Percentiles rank a stretch among this genome's conserved stretches.
These are phyloP conservation scores for Kingdonia uniflora DNA, from an alignment of 164 flowering plant species.

Conservation along the genomic window DNA sequence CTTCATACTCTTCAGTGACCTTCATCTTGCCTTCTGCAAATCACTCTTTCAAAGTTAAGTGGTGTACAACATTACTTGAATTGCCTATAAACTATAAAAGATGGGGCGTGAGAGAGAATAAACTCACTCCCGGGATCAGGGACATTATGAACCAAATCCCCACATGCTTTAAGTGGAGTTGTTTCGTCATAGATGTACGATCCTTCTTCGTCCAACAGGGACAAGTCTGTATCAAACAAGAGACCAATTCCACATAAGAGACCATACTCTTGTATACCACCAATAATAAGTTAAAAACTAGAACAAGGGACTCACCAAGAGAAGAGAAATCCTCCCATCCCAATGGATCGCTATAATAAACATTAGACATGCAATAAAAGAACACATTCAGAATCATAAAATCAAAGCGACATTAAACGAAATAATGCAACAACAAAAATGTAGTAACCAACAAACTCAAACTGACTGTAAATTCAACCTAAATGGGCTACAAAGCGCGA, in stretches of 20 bases:
- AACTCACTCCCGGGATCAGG: constrained; percentile 24
- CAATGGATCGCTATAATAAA: constrained; percentile 31
- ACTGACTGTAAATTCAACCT: no score
- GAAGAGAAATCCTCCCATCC: constrained; percentile 35
- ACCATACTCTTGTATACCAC: neutral
- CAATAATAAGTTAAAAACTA: neutral
- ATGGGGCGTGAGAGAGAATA: neutral
- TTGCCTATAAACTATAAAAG: neutral
- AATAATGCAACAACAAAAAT: neutral
- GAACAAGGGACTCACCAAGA: constrained; percentile 24
- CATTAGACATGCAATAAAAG: constrained; percentile 8
- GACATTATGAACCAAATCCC: constrained; percentile 47
- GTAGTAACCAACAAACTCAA: no score
- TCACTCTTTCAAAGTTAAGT: constrained; percentile 6
- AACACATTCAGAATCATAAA: neutral
- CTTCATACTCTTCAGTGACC: constrained; percentile 28
- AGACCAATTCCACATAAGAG: constrained; percentile 1
- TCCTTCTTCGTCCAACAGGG: constrained; percentile 42
- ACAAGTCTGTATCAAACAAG: constrained; percentile 25
- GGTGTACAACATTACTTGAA: neutral
- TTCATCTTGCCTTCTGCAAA: constrained; percentile 44
- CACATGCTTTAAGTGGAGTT: constrained; percentile 77
- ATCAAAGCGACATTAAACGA: constrained; percentile 1
- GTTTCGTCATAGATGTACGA: constrained; percentile 57
- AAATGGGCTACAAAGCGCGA: no score